These are phyloP conservation scores for Cocos nucifera DNA, from an alignment of 176 grass and related monocot species.

Conservation along the genomic window DNA sequence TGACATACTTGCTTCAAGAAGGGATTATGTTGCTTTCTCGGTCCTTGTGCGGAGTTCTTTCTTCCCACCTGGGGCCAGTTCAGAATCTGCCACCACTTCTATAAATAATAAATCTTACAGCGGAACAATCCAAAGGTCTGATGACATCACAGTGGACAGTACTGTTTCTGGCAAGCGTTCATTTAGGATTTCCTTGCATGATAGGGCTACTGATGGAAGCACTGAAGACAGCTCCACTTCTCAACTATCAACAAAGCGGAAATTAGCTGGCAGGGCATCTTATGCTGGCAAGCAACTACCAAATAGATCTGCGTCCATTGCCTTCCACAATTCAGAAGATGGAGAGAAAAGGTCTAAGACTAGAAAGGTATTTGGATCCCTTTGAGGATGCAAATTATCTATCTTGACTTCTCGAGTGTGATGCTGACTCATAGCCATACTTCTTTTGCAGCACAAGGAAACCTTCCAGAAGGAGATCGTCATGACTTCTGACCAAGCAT, in stretches of 20 bases:
- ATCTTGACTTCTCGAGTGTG: no score
- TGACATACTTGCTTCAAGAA: conserved; percentile 78
- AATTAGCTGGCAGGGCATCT: conserved; percentile 53
- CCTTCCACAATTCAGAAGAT: conserved; percentile 45
- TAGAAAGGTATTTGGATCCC: conserved; percentile 37
- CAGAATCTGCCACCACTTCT: conserved; percentile 96
- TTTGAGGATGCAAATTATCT: no score
- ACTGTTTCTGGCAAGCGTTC: conserved; percentile 71
- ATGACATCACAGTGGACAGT: conserved; percentile 91
- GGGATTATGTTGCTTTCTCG: conserved; percentile 59
- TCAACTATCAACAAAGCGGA: conserved; percentile 69
- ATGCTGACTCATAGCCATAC: background rate
- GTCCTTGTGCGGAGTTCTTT: conserved; percentile 30
- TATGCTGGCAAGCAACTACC: conserved; percentile 78
- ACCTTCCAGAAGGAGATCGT: conserved; percentile 73
- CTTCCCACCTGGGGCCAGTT: conserved; percentile 56
- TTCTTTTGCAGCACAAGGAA: conserved; percentile 46
- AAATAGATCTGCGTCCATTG: conserved; percentile 28
- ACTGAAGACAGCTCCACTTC: conserved; percentile 77
- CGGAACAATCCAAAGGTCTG: conserved; percentile 71
- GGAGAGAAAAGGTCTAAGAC: conserved; percentile 55
- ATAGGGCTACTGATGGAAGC: conserved; percentile 47
- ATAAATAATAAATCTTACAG: conserved; percentile 95
- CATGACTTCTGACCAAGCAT: conserved; percentile 94
- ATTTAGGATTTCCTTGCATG: conserved; percentile 58